Conservation (phyloP, 2,329 filamentous ascomycete genomes). For the Microdochium bolleyi region DNA sequence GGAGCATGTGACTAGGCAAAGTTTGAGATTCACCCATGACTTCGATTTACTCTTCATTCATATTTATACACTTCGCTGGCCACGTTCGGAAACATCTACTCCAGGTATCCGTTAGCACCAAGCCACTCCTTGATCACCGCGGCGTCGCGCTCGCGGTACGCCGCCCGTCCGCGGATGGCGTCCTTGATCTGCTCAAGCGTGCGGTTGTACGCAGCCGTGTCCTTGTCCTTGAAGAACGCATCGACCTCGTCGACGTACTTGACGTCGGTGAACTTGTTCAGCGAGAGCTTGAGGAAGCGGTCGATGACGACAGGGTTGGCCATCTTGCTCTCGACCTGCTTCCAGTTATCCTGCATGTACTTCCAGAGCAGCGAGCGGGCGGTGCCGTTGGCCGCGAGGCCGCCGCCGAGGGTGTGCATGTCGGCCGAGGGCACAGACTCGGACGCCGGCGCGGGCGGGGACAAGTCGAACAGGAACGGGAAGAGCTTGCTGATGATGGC, state of each 20-base stretch:
- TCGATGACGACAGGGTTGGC: slow-evolving; percentile 83
- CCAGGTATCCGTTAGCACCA: slow-evolving; percentile 34
- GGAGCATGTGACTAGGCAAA: too few species aligned
- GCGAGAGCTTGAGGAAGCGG: slow-evolving; percentile 71
- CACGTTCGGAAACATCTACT: too few species aligned
- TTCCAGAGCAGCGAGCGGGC: slow-evolving; percentile 74
- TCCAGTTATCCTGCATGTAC: slow-evolving; percentile 81
- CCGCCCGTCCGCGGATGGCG: slow-evolving; percentile 73
- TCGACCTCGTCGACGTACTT: slow-evolving; percentile 68
- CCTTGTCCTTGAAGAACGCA: slow-evolving; percentile 77
- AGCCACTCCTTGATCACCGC: slow-evolving; percentile 74
- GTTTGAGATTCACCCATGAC: too few species aligned
- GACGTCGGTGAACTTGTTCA: slow-evolving; percentile 71
- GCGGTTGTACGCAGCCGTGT: slow-evolving; percentile 79
- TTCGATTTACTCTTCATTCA: too few species aligned
- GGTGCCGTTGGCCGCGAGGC: slow-evolving; percentile 64
- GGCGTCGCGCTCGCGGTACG: slow-evolving; percentile 73
- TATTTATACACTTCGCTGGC: too few species aligned
- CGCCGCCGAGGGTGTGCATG: slow-evolving; percentile 71
- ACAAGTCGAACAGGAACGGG: slow-evolving; percentile 70
- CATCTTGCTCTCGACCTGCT: slow-evolving; percentile 61
- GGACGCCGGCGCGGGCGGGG: slow-evolving; percentile 36
- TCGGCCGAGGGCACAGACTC: slow-evolving; percentile 76
- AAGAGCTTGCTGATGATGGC: slow-evolving; percentile 57
- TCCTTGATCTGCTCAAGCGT: slow-evolving; percentile 81